Conservation (phyloP, 192 early-diverging fungal genomes). For the Backusella macrospora region DNA sequence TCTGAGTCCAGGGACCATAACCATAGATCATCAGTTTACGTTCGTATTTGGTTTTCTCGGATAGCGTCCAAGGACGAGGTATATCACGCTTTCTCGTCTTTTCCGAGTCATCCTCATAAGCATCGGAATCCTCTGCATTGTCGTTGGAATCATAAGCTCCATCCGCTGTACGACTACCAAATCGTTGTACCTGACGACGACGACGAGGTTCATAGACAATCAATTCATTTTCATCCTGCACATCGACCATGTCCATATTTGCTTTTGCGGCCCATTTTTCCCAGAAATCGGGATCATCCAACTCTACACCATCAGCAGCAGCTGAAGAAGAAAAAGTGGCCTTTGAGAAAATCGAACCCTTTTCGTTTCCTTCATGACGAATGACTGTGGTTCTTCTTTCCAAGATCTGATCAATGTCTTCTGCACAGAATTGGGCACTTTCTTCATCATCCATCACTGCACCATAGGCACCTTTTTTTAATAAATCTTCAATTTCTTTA, state of each 20-base stretch:
- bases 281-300: constrained; percentile 90
- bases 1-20: constrained; percentile 64
- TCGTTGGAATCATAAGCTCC: constrained; percentile 47
- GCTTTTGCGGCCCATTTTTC: constrained; percentile 84
- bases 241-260: constrained; percentile 64
- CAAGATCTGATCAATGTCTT: constrained; percentile 87
- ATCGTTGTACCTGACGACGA: constrained; percentile 61
- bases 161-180: constrained; percentile 46
- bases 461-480: constrained; percentile 90
- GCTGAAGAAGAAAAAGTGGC: constrained; percentile 68
- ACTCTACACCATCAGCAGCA: constrained; percentile 56
- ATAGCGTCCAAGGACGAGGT: constrained; percentile 48
- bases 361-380: constrained; percentile 67
- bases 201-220: constrained; percentile 71
- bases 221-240: constrained; percentile 57
- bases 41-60: constrained; percentile 59
- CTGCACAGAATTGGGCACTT: constrained; percentile 74
- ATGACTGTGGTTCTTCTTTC: constrained; percentile 81
- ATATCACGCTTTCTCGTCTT: constrained; percentile 39
- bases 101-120: constrained; percentile 47
- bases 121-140: constrained; percentile 52
- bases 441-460: constrained; percentile 85
- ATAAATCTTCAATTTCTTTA: constrained; percentile 80
- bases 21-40: constrained; percentile 68
- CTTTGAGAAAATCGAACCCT: constrained; percentile 84